Evolutionary conservation across 2,329 filamentous ascomycete genomes (phyloP), one percentile per base, ranked within the genome.

Genomic region (Aspergillus fructus): DNA sequence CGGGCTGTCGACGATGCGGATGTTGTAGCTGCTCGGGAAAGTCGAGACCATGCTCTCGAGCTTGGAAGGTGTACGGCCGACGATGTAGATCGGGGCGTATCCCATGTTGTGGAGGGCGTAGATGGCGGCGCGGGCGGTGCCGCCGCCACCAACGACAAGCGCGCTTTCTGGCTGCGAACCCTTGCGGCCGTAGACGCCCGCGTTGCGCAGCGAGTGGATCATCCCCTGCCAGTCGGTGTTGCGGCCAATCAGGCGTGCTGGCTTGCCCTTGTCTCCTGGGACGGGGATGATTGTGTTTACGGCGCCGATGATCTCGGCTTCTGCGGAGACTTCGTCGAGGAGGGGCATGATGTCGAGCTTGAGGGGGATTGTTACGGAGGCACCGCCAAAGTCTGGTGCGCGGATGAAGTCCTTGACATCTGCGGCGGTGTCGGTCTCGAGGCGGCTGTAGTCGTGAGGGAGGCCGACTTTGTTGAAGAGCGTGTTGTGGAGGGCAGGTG

Each of bases 211-310:
- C 3, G 90, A 88, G 64, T 89, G 85, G 2, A 89, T 86, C 86
- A 99, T 99, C 61, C 94, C 94, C 68, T 86, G 84, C 89, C 92
- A 99, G 78, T 99, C 94, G 12, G 94, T 99, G 75, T 99, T 99
- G 71, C 93, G 90, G 43, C 94, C 94, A 15, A 90, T 74, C 3
- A 97, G 84, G 4, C 80, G 83, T 11, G 65, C 43, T 62, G 78
- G 64, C 65, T 74, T 64, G 49, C 75, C 75, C 54, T 79, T 74
- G 4, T 76, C 78, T 3, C 73, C 78, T 7, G 64, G 68, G 3
- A 84, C 70, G 0, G 89, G 87, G 27, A 96, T 85, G 67, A 99
- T 89, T 17, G 94, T 99, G 78, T 99, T 99, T 62, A 97, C 89
- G 3, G 94, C 94, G 21, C 94, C 94, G 60, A 99, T 97, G 30